Evolutionary conservation across 495 filamentous ascomycete species (phyloP).

Genomic region (Astrothelium macrocarpum): DNA sequence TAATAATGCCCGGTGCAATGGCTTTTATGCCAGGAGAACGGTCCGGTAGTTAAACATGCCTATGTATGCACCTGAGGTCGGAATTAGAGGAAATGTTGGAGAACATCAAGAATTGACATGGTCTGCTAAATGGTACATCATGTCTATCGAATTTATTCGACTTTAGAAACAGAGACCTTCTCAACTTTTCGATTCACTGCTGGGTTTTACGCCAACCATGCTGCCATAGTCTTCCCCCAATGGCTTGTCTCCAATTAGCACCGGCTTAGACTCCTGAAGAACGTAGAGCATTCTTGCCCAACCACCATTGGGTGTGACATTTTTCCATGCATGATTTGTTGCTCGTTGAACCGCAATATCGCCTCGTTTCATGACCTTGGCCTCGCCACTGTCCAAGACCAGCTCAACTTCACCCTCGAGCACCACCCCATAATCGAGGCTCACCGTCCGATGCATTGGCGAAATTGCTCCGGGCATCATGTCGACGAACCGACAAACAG

Average conservation of each 20-base stretch:
- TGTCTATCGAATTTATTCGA: too few relatives aligned
- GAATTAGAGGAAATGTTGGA: too few relatives aligned
- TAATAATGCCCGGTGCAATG: too few relatives aligned
- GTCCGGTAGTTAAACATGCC: too few relatives aligned
- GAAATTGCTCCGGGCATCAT: slow-evolving; percentile 19
- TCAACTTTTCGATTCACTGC: neutral
- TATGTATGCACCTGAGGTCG: too few relatives aligned
- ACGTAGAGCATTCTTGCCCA: slow-evolving; percentile 26
- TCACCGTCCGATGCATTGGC: slow-evolving; percentile 29
- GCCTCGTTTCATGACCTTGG: slow-evolving; percentile 21
- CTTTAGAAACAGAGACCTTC: too few relatives aligned
- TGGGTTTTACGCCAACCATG: neutral
- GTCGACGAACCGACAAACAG: slow-evolving; percentile 47
- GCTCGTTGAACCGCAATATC: slow-evolving; percentile 27
- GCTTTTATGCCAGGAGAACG: too few relatives aligned
- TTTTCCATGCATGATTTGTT: slow-evolving; percentile 28
- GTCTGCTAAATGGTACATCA: too few relatives aligned
- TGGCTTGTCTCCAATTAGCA: slow-evolving; percentile 19
- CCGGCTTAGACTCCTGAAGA: slow-evolving; percentile 20
- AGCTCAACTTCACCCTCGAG: slow-evolving; percentile 28
- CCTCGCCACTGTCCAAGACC: slow-evolving; percentile 26
- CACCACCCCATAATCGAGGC: slow-evolving; percentile 28
- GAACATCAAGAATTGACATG: too few relatives aligned
- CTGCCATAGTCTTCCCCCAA: slow-evolving; percentile 22
- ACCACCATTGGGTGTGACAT: slow-evolving; percentile 15